These are phyloP conservation scores for Mrakia gelida DNA, from an alignment of 768 basidiomycete species.

Conservation along the genomic window DNA sequence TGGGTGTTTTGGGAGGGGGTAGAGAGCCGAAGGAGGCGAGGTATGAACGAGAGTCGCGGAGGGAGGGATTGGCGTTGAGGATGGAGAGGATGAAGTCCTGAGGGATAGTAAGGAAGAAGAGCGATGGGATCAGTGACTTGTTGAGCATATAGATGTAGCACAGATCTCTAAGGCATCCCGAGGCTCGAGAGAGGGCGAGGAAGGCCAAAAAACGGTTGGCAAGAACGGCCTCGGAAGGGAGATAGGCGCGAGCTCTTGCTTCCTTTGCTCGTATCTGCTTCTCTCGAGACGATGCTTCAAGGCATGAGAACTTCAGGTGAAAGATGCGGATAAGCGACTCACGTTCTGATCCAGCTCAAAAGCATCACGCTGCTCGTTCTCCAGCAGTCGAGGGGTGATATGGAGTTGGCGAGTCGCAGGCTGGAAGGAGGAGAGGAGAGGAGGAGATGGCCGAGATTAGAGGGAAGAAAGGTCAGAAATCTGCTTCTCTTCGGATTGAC, in stretches of 20 bases:
- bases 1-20: constrained; percentile 34
- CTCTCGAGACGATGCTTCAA: not conserved
- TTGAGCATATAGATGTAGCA: not conserved
- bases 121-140: not conserved
- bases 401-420: constrained; percentile 1
- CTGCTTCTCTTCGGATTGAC: not conserved
- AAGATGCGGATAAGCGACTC: not conserved
- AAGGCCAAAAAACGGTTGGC: not conserved
- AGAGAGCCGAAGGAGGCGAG: constrained; percentile 82
- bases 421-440: not conserved
- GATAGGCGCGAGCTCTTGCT: not conserved
- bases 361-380: not conserved
- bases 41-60: constrained; percentile 84
- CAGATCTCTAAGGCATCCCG: too few relatives aligned
- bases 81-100: constrained; percentile 97
- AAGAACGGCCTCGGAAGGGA: not conserved
- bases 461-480: too few relatives aligned
- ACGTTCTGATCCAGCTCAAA: constrained; percentile 11
- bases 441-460: not conserved
- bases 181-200: not conserved
- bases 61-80: constrained; percentile 83
- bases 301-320: not conserved
- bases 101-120: not conserved
- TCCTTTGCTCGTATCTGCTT: not conserved
- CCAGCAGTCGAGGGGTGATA: not conserved